phyloP scores from a whole-genome alignment of 202 grass and related monocot genomes.

The Carex arenaria region DNA sequence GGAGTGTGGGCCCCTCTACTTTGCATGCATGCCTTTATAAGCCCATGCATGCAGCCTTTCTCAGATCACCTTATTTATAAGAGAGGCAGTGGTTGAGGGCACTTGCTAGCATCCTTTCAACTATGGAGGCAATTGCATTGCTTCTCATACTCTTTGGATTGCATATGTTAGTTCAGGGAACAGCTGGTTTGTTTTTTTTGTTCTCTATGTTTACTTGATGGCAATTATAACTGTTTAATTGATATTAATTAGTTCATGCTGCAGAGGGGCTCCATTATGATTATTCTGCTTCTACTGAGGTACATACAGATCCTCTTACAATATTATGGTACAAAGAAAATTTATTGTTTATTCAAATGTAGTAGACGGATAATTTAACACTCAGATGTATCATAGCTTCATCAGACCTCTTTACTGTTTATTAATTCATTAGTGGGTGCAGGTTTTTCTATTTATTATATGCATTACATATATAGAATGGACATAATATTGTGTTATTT shows the following conservation, averaged over 20 bases:
- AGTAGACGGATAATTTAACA: background rate
- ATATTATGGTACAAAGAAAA: background rate
- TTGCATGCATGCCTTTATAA: conserved; percentile 24
- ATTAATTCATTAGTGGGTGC: background rate
- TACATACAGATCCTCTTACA: background rate
- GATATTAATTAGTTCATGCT: background rate
- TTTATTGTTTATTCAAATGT: background rate
- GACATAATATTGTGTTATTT: background rate
- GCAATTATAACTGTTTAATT: background rate
- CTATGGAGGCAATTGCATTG: conserved; percentile 23
- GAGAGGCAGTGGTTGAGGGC: background rate
- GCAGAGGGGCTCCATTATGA: conserved; percentile 21
- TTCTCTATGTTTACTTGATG: background rate
- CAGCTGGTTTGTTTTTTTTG: background rate
- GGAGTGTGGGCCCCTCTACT: background rate
- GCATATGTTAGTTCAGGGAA: background rate
- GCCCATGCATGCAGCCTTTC: conserved; percentile 11
- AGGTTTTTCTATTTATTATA: background rate
- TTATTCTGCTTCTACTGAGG: conserved; percentile 35
- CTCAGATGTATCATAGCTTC: background rate
- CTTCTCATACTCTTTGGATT: conserved; percentile 13
- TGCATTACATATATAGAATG: background rate
- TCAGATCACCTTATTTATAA: background rate
- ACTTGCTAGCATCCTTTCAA: background rate
- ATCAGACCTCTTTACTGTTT: background rate